A percentile compares a stretch with the other conserved stretches of the same genome.
These are phyloP conservation scores for Cynara cardunculus DNA, from an alignment of 129 eudicot species.

Conservation along the genomic window DNA sequence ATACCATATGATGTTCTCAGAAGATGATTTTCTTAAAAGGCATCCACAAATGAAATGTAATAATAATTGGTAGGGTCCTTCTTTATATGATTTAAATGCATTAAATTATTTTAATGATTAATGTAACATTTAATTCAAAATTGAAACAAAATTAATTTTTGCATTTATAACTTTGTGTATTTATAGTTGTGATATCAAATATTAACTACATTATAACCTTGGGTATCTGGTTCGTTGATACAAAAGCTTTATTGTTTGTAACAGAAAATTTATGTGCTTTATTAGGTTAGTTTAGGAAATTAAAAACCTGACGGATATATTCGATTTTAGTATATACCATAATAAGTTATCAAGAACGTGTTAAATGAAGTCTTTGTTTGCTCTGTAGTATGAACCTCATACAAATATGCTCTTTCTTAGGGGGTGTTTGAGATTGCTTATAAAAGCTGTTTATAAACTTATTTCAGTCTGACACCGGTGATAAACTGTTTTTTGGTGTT, in stretches of 20 bases:
- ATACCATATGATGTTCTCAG: background rate
- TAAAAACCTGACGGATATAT: no score
- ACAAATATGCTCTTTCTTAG: no score
- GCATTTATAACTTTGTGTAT: background rate
- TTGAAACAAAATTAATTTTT: conserved; percentile 8
- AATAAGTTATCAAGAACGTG: no score
- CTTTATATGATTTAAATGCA: background rate
- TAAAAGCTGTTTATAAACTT: no score
- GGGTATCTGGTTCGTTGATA: background rate
- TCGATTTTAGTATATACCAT: no score
- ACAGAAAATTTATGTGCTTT: background rate
- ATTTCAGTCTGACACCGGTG: no score
- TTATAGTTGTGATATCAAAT: background rate
- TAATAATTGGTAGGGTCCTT: conserved; percentile 26
- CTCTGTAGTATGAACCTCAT: no score
- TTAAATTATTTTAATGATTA: conserved; percentile 1
- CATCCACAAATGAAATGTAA: background rate
- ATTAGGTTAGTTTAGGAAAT: background rate
- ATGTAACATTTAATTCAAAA: conserved; percentile 12
- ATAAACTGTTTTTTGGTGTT: no score
- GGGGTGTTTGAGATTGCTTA: no score
- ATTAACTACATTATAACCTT: no score
- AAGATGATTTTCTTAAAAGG: background rate
- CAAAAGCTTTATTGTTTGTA: background rate
- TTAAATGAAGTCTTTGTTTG: no score